phyloP scores from a whole-genome alignment of 176 grass and related monocot species.

The Avena sativa region DNA sequence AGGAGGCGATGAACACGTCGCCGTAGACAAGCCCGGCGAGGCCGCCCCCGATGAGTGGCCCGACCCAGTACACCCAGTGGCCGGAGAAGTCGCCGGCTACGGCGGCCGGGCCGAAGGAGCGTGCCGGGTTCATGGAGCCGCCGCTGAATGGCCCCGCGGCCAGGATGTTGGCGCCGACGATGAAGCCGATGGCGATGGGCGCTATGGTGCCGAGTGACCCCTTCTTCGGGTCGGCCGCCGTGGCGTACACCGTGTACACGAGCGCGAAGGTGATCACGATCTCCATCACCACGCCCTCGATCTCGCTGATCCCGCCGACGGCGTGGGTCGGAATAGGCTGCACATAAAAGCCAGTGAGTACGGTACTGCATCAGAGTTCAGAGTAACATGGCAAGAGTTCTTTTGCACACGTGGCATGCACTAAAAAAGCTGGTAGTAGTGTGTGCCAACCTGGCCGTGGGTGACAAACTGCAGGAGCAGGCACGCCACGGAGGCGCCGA shows the following conservation, averaged over 20 bases:
- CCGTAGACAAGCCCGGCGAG: conserved; percentile 78
- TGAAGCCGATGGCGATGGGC: conserved; percentile 89
- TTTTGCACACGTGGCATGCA: background rate
- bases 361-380: background rate
- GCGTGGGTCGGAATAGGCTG: conserved; percentile 77
- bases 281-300: conserved; percentile 84
- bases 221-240: conserved; percentile 91
- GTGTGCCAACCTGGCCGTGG: conserved; percentile 56
- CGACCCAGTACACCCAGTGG: conserved; percentile 97
- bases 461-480: conserved; percentile 83
- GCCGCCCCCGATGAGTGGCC: conserved; percentile 80
- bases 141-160: conserved; percentile 85
- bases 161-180: conserved; percentile 90
- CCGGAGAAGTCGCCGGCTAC: conserved; percentile 77
- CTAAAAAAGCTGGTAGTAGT: background rate
- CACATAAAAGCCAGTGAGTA: background rate
- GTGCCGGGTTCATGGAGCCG: conserved; percentile 91
- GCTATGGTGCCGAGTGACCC: conserved; percentile 75
- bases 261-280: conserved; percentile 84
- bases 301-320: conserved; percentile 69
- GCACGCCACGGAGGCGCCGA: conserved; percentile 77
- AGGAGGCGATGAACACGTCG: conserved; percentile 82
- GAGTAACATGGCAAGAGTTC: background rate
- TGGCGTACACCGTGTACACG: conserved; percentile 95
- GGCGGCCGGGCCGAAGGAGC: conserved; percentile 83